Percentiles rank a stretch among this genome's conserved stretches.
Conservation (phyloP, 2,329 filamentous ascomycete species). For the Lachnellula occidentalis region DNA sequence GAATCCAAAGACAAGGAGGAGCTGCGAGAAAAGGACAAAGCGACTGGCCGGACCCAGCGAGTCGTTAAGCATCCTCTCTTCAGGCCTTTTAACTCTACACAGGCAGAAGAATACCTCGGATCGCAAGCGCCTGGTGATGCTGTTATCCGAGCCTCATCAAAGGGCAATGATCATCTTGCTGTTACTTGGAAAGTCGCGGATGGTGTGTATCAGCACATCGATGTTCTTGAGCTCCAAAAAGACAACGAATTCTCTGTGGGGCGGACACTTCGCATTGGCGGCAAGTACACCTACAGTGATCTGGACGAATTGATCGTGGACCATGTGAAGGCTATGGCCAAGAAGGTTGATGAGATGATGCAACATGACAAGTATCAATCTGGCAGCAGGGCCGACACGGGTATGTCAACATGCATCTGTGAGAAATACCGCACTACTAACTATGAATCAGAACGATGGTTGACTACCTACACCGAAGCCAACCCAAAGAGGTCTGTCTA, state of each 20-base stretch:
- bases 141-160: conserved; percentile 91
- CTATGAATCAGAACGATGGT: conserved; percentile 71
- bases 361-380: conserved; percentile 90
- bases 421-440: conserved; percentile 10
- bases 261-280: conserved; percentile 74
- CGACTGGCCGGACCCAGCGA: conserved; percentile 78
- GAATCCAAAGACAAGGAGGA: conserved; percentile 80
- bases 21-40: conserved; percentile 78
- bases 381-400: conserved; percentile 72
- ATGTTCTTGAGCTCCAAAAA: conserved; percentile 94
- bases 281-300: conserved; percentile 90
- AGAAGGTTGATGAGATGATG: conserved; percentile 95
- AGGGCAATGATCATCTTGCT: conserved; percentile 89
- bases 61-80: conserved; percentile 98
- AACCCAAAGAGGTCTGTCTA: conserved; percentile 93
- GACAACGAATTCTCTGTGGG: conserved; percentile 95
- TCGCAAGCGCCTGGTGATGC: conserved; percentile 82
- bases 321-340: conserved; percentile 95
- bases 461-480: conserved; percentile 91
- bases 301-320: conserved; percentile 95
- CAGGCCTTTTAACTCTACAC: conserved; percentile 83
- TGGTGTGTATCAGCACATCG: conserved; percentile 94
- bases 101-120: conserved; percentile 90
- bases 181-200: conserved; percentile 98
- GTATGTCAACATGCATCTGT: conserved; percentile 49